Evolutionary conservation across 1,139 yeast species (phyloP).

Genomic region (Kodamaea ohmeri): DNA sequence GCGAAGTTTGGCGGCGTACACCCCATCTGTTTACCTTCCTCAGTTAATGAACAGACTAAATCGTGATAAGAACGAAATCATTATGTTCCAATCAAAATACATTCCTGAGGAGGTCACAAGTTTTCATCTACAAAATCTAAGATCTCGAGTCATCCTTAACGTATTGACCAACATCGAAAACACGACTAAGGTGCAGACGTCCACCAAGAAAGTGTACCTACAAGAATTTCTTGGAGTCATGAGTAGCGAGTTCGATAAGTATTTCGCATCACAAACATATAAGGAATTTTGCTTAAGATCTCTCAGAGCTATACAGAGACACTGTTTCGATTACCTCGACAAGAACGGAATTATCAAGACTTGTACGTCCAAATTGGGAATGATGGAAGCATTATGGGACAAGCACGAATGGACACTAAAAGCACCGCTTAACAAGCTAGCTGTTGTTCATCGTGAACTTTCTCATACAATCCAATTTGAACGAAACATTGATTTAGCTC

Average conservation of each 20-base stretch:
- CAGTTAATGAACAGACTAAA: conserved; percentile 24
- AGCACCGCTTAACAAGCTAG: conserved; percentile 23
- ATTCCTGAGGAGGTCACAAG: conserved; percentile 21
- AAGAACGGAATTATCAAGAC: conserved; percentile 19
- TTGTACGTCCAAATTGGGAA: conserved; percentile 32
- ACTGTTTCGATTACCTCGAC: conserved; percentile 19
- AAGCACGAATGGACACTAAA: conserved; percentile 26
- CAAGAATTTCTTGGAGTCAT: conserved; percentile 26
- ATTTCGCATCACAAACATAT: conserved; percentile 24
- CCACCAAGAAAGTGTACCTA: conserved; percentile 20
- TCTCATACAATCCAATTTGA: conserved; percentile 23
- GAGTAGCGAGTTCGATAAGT: conserved; percentile 28
- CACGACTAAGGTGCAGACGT: conserved; percentile 13
- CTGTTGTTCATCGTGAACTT: conserved; percentile 30
- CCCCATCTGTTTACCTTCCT: conserved; percentile 26
- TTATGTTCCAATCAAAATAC: conserved; percentile 19
- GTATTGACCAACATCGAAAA: conserved; percentile 22
- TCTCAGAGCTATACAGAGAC: conserved; percentile 25
- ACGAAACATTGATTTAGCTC: conserved; percentile 18
- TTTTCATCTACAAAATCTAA: conserved; percentile 21
- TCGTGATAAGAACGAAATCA: conserved; percentile 18
- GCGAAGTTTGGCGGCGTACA: conserved; percentile 25
- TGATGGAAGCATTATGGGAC: conserved; percentile 26
- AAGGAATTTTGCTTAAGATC: conserved; percentile 31
- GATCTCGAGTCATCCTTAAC: conserved; percentile 21